Conservation (phyloP, 78 protist species). For the Protostelium mycophagum region DNA sequence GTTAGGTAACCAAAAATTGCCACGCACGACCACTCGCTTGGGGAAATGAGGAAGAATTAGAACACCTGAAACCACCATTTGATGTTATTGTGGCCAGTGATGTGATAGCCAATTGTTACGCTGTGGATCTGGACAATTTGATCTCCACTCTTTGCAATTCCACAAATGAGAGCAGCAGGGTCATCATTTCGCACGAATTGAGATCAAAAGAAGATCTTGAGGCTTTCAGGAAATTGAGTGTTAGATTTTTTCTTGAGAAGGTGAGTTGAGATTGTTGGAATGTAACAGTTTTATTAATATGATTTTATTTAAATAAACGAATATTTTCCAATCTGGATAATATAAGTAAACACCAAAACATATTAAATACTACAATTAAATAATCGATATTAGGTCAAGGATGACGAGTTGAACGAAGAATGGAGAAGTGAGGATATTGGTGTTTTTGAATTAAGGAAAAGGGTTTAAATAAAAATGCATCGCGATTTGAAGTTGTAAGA, state of each 20-base stretch:
- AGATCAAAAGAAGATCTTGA: not conserved
- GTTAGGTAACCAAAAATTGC: not conserved
- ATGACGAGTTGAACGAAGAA: not conserved
- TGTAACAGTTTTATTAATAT: not conserved
- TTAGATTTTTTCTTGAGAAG: not conserved
- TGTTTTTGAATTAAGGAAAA: not conserved
- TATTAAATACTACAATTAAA: too few species aligned
- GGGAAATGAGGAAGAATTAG: not conserved
- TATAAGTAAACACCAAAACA: too few species aligned
- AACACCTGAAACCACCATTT: not conserved
- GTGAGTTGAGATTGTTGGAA: not conserved
- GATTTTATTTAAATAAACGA: too few species aligned
- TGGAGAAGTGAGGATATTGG: not conserved
- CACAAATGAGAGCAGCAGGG: not conserved
- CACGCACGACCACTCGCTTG: not conserved
- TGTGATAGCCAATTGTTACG: not conserved
- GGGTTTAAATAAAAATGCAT: too few species aligned
- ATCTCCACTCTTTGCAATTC: not conserved
- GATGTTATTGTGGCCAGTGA: not conserved
- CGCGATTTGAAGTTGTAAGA: too few species aligned
- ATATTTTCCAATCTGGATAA: too few species aligned
- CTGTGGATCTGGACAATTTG: not conserved
- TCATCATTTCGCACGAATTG: not conserved
- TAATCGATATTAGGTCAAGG: not conserved
- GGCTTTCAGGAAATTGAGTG: not conserved